phyloP scores from a whole-genome alignment of 306 rosid genomes.

The Cicer chorassanicum region DNA sequence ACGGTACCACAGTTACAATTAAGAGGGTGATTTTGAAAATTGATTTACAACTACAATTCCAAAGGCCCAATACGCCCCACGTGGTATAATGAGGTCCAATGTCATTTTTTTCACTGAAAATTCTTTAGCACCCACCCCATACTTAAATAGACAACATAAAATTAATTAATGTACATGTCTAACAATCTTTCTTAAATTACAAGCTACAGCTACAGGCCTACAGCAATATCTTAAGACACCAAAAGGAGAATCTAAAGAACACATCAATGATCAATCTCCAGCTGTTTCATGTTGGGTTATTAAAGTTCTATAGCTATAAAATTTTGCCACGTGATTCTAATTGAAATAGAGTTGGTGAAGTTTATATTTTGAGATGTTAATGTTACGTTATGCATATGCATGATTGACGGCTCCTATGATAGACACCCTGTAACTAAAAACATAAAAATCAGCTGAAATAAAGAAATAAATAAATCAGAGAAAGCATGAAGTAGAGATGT shows the following conservation, averaged over 20 bases:
- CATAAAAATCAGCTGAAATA: background rate
- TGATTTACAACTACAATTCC: background rate
- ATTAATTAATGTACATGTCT: background rate
- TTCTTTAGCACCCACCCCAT: background rate
- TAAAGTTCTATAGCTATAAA: background rate
- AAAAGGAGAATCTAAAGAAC: conserved; percentile 9
- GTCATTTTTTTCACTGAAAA: conserved; percentile 1
- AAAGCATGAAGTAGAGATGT: background rate
- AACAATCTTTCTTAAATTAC: background rate
- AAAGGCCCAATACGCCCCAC: background rate
- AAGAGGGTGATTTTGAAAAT: no score
- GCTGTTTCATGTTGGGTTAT: background rate
- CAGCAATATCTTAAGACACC: background rate
- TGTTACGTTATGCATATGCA: background rate
- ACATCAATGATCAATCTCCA: conserved; percentile 8
- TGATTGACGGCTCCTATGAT: conserved; percentile 1
- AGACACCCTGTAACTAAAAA: background rate
- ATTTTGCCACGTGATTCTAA: conserved; percentile 5
- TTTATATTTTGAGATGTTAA: background rate
- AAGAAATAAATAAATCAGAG: background rate
- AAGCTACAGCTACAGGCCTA: conserved; percentile 5
- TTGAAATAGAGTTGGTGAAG: background rate
- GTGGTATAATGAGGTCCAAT: background rate
- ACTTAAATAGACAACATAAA: background rate
- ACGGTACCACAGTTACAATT: no score